These are phyloP conservation scores for Fereydounia khargensis DNA, from an alignment of 1,284 basidiomycete genomes.

Conservation along the genomic window DNA sequence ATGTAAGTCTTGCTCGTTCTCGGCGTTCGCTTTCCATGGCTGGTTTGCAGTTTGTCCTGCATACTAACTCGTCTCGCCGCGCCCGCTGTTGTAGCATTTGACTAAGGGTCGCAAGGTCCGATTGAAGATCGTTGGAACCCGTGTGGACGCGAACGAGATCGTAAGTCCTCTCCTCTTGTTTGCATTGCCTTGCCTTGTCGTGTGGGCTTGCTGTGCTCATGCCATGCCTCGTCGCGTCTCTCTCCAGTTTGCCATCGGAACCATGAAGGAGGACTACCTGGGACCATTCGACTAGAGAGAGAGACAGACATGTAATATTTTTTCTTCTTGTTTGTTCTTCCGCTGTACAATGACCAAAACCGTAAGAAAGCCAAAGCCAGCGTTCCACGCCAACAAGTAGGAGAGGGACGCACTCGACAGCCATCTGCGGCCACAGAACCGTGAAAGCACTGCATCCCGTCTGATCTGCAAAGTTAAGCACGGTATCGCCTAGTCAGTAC, in stretches of 20 bases:
- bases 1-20: constrained; percentile 27
- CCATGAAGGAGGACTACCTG: constrained; percentile 56
- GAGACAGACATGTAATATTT: not conserved
- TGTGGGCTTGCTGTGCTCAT: not conserved
- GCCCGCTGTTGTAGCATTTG: constrained; percentile 33
- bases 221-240: too few species aligned
- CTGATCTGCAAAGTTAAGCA: too few species aligned
- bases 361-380: too few species aligned
- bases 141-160: constrained; percentile 95
- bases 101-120: constrained; percentile 89
- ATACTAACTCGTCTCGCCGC: not conserved
- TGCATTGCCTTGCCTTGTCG: too few species aligned
- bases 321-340: not conserved
- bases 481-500: too few species aligned
- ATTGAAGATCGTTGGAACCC: constrained; percentile 92
- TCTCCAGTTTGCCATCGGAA: constrained; percentile 54
- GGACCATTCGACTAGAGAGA: constrained; percentile 40
- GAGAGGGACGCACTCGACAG: too few species aligned
- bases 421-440: too few species aligned
- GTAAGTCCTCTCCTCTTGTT: constrained; percentile 10
- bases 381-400: too few species aligned
- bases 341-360: too few species aligned
- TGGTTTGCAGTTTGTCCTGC: not conserved
- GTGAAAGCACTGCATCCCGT: too few species aligned
- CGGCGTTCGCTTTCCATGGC: too few species aligned